Evolutionary conservation across 23 red algal species (phyloP), one percentile per base, ranked within the genome.

Genomic region (Gracilaria domingensis): DNA sequence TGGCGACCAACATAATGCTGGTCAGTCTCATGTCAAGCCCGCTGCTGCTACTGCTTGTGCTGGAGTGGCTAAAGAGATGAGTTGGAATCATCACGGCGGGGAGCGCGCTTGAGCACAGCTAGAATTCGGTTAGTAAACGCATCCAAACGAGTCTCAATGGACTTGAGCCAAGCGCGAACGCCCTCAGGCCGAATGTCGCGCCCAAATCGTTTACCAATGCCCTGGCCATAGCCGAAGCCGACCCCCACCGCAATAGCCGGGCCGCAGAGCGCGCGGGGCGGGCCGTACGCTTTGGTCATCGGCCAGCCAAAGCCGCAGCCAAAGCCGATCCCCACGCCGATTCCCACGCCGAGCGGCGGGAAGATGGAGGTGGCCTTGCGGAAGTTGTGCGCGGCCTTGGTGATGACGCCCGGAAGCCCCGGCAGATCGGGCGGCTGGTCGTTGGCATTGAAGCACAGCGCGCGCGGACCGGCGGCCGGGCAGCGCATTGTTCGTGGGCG

Each of bases 301-400:
- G 89, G 89, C 89, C 89, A 92, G 4, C 89, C 89, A 47, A 92
- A 84, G 58, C 89, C 89, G 65, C 89, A 92, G 30, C 89, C 89
- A 29, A 92, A 55, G 18, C 89, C 89, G 45, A 92, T 83, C 4
- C 89, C 89, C 18, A 39, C 89, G 48, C 89, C 89, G 36, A 92
- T 74, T 24, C 89, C 89, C 33, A 84, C 61, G 62, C 77, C 89
- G 40, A 47, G 34, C 40, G 89, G 89, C 25, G 89, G 89, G 64
- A 92, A 92, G 20, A 92, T 65, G 21, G 80, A 59, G 29, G 89
- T 84, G 30, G 69, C 64, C 58, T 70, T 54, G 23, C 79, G 77
- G 30, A 92, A 84, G 21, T 84, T 92, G 67, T 74, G 61, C 25
- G 69, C 89, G 0, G 66, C 78, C 56, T 78, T 62, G 4, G 75